These are phyloP conservation scores for Xylaria hypoxylon DNA, from an alignment of 2,329 filamentous ascomycete genomes.

Conservation along the genomic window DNA sequence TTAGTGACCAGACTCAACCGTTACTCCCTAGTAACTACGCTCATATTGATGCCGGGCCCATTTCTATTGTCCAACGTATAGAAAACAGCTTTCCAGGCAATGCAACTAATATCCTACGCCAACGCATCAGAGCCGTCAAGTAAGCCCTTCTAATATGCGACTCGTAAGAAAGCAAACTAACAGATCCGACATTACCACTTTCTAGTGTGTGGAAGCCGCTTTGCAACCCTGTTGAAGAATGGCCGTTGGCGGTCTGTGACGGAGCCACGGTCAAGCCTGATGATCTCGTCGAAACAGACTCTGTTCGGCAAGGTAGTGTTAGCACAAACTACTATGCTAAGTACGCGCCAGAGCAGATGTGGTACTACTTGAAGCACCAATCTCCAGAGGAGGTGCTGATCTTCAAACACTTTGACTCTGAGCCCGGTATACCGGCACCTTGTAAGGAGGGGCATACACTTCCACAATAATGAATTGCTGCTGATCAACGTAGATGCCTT, in stretches of 20 bases:
- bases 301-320: slow-evolving; percentile 19
- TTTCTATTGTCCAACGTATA: slow-evolving; percentile 21
- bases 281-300: slow-evolving; percentile 31
- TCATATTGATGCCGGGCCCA: slow-evolving; percentile 13
- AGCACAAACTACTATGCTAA: slow-evolving; percentile 29
- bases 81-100: slow-evolving; percentile 19
- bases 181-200: background rate
- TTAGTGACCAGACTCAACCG: slow-evolving; percentile 19
- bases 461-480: background rate
- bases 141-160: background rate
- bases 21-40: slow-evolving; percentile 26
- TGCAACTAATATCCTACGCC: slow-evolving; percentile 16
- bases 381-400: slow-evolving; percentile 30
- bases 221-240: slow-evolving; percentile 23
- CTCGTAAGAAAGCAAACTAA: background rate
- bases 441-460: slow-evolving; percentile 18
- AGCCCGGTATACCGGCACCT: slow-evolving; percentile 26
- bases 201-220: slow-evolving; percentile 29
- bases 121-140: slow-evolving; percentile 31
- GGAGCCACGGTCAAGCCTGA: slow-evolving; percentile 22
- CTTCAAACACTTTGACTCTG: slow-evolving; percentile 33
- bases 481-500: slow-evolving; percentile 22
- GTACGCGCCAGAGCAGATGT: slow-evolving; percentile 21
- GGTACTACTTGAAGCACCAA: slow-evolving; percentile 31
- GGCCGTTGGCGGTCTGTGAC: slow-evolving; percentile 30